phyloP scores from a whole-genome alignment of 257 asterid species.

The Schizonepeta tenuifolia region DNA sequence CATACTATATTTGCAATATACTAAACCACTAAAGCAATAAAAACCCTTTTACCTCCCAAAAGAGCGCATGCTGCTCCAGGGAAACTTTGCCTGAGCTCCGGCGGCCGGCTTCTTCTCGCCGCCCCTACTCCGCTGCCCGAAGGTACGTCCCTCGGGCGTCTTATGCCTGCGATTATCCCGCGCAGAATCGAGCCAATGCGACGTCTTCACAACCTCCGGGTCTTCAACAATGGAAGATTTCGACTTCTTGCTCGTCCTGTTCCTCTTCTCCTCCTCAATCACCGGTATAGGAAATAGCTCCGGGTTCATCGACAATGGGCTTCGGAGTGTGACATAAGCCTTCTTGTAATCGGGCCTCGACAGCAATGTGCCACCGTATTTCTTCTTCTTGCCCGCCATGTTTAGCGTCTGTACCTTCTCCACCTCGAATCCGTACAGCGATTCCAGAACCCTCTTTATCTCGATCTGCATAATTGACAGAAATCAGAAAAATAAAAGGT shows the following conservation, averaged over 20 bases:
- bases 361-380: constrained; percentile 73
- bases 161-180: constrained; percentile 40
- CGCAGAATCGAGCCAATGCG: constrained; percentile 89
- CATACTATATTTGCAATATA: constrained; percentile 2
- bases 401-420: constrained; percentile 83
- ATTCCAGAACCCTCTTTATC: constrained; percentile 91
- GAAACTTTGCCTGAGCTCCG: constrained; percentile 59
- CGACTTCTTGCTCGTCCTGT: constrained; percentile 49
- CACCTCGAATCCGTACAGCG: constrained; percentile 91
- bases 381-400: constrained; percentile 97
- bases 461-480: constrained; percentile 61
- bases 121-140: not conserved
- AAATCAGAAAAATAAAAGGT: not conserved
- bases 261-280: constrained; percentile 70
- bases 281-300: constrained; percentile 69
- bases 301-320: constrained; percentile 71
- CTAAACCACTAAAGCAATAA: not conserved
- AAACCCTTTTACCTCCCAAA: constrained; percentile 48
- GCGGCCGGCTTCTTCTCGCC: constrained; percentile 25
- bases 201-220: constrained; percentile 64
- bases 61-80: constrained; percentile 85
- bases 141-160: constrained; percentile 35
- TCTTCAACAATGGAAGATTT: constrained; percentile 79
- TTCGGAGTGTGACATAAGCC: constrained; percentile 79
- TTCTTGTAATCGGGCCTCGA: constrained; percentile 87